A percentile compares a stretch with the other conserved stretches of the same genome.
Evolutionary conservation across 306 rosid genomes (phyloP).

Genomic region (Quercus agrifolia): DNA sequence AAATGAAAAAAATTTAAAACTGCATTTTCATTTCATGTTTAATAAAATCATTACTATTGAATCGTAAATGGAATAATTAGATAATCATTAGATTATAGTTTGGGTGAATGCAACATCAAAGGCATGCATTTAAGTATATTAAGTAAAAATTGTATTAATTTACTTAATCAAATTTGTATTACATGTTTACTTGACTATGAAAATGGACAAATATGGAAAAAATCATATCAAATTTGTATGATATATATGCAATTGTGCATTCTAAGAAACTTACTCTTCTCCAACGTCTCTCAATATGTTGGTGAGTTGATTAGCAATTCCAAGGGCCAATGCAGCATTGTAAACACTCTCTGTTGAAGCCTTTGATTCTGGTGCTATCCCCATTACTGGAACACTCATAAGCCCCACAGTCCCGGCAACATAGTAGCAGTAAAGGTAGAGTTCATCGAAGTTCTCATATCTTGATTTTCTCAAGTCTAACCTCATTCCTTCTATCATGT

Average conservation of each 20-base stretch:
- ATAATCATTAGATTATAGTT: no score
- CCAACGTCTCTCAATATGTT: constrained; percentile 97
- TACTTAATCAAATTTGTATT: no score
- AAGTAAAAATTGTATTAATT: no score
- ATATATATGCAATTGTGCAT: neutral
- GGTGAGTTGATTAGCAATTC: constrained; percentile 96
- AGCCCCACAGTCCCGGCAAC: constrained; percentile 99
- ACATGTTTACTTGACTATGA: no score
- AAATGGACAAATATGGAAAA: neutral
- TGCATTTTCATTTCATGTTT: no score
- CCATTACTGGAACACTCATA: constrained; percentile 99
- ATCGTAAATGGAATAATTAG: no score
- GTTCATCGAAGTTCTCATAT: constrained; percentile 82
- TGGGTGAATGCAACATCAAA: no score
- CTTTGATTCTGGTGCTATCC: constrained; percentile 70
- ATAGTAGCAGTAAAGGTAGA: constrained; percentile 94
- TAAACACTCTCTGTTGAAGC: constrained; percentile 78
- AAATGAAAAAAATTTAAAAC: no score
- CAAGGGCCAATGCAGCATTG: constrained; percentile 91
- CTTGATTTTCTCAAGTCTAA: constrained; percentile 80
- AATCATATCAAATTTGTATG: neutral
- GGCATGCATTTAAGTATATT: no score
- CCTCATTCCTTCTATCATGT: constrained; percentile 98
- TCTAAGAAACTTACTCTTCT: constrained; percentile 74
- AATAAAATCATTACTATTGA: no score